Conservation (phyloP, 805 yeast species). For the Lachancea dasiensis region DNA sequence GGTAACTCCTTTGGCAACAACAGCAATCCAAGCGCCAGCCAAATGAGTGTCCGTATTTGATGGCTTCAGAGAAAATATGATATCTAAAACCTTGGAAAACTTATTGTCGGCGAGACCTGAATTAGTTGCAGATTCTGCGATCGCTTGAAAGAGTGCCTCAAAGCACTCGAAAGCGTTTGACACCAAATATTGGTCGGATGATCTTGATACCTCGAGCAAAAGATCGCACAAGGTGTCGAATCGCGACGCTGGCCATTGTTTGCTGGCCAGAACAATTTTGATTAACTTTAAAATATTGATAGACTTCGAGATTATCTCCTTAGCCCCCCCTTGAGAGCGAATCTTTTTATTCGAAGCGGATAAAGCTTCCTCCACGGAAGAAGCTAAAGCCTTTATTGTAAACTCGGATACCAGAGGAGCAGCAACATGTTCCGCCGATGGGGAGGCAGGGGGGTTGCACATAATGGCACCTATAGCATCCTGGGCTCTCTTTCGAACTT, state of each 20-base stretch:
- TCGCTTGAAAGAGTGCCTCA: constrained; percentile 58
- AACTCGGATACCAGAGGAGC: constrained; percentile 63
- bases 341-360: constrained; percentile 33
- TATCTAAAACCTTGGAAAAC: constrained; percentile 56
- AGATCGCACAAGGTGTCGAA: constrained; percentile 71
- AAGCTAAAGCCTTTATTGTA: constrained; percentile 50
- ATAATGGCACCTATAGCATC: constrained; percentile 74
- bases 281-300: constrained; percentile 77
- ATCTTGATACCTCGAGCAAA: constrained; percentile 67
- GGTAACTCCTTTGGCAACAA: constrained; percentile 72
- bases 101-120: constrained; percentile 56
- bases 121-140: constrained; percentile 41
- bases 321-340: constrained; percentile 33
- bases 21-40: constrained; percentile 94
- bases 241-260: constrained; percentile 74
- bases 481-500: constrained; percentile 90
- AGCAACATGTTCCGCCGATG: constrained; percentile 73
- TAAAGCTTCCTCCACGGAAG: constrained; percentile 37
- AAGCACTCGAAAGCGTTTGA: constrained; percentile 78
- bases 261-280: constrained; percentile 61
- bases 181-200: constrained; percentile 81
- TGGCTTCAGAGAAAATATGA: constrained; percentile 76
- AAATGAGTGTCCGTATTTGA: constrained; percentile 75
- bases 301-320: constrained; percentile 49
- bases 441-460: constrained; percentile 63